Base-by-base conservation (phyloP, 805 yeast species). In the Helenozyma baotianmanensis region DNA sequence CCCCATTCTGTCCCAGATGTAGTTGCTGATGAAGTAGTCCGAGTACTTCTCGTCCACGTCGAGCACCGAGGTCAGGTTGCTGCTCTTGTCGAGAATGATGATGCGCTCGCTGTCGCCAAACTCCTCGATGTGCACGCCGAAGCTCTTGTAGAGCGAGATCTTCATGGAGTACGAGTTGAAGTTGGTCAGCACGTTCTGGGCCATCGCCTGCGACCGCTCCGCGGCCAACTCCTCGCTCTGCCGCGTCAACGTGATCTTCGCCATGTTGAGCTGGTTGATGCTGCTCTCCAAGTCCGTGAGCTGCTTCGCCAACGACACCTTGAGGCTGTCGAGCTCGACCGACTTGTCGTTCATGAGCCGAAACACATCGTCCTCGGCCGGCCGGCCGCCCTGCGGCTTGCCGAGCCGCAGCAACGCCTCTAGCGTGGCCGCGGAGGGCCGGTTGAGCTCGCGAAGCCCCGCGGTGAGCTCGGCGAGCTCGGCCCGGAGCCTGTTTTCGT, bases 11-110 rank as follows among this genome's bases (percentile, higher is more conserved):
- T 83, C 92, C 95, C 95, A 85, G 21, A 85, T 73, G 51, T 75
- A 81, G 49, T 85, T 84, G 10, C 86, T 72, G 19, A 82, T 72
- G 54, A 82, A 84, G 48, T 70, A 80, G 38, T 78, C 80, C 47
- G 82, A 76, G 40, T 78, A 75, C 38, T 75, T 71, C 21, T 66
- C 62, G 27, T 69, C 68, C 50, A 78, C 68, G 17, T 74, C 70
- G 32, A 82, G 55, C 7, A 74, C 61, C 44, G 72, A 74, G 1
- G 77, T 58, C 17, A 62, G 53, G 29, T 72, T 72, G 17, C 56
- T 57, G n/a, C 54, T 54, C 34, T 68, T 69, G 48, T 74, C 76
- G 38, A 70, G 61, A 3, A 80, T 70, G 24, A 79, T 50, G 2
- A 77, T 58, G 38, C 66, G 68, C 17, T 62, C 63, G 9, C 61